A percentile compares a stretch with the other conserved stretches of the same genome.
These are phyloP conservation scores for Pythium aristosporum DNA, from an alignment of 352 stramenopile genomes.

Conservation along the genomic window DNA sequence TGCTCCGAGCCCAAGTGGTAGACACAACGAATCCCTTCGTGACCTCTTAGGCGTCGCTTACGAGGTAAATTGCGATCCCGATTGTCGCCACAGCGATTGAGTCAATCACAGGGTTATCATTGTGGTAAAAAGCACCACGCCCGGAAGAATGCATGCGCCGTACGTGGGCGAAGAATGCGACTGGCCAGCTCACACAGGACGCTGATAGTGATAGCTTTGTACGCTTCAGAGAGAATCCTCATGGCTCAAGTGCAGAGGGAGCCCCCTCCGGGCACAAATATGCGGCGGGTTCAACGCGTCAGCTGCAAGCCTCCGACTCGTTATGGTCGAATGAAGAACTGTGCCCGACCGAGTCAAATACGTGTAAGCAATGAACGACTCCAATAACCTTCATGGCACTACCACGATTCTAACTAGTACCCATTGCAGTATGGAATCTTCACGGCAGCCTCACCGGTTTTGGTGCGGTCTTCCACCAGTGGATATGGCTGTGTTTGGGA, in stretches of 20 bases:
- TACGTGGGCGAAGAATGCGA: background rate
- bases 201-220: background rate
- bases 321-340: constrained; percentile 6
- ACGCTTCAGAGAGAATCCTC: background rate
- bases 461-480: no score
- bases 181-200: background rate
- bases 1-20: constrained; percentile 1
- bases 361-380: no score
- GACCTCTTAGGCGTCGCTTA: constrained; percentile 10
- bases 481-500: no score
- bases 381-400: no score
- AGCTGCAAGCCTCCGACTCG: no score
- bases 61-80: constrained; percentile 8
- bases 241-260: no score
- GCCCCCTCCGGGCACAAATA: no score
- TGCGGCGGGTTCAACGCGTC: no score
- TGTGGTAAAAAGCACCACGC: constrained; percentile 9
- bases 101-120: background rate
- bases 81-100: background rate
- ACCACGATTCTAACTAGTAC: no score
- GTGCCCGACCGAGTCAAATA: no score
- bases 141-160: background rate
- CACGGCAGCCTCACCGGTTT: no score
- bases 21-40: background rate
- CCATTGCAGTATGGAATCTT: no score